phyloP scores from a whole-genome alignment of 2,329 filamentous ascomycete species.

The Stagonosporopsis cucurbitacearum region DNA sequence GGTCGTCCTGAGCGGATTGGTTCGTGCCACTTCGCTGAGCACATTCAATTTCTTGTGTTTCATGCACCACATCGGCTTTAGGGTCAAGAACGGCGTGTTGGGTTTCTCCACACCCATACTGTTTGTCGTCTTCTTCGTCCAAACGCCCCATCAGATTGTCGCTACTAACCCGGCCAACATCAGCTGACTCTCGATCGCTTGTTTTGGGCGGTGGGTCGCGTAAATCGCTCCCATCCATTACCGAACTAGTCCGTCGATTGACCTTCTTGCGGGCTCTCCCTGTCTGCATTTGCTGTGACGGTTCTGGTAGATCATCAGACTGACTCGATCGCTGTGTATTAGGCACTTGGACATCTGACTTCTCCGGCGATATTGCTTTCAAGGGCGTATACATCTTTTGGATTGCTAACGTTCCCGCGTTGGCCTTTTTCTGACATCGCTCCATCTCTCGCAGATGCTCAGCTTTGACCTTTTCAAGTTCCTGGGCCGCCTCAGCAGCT shows the following conservation, averaged over 20 bases:
- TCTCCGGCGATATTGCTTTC: too few relatives aligned
- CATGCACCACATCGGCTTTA: conserved; percentile 12
- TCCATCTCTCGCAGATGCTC: not conserved
- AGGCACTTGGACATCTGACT: not conserved
- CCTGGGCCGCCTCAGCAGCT: not conserved
- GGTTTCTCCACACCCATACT: not conserved
- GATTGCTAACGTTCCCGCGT: not conserved
- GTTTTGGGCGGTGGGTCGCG: not conserved
- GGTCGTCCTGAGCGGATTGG: not conserved
- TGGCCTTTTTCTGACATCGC: not conserved
- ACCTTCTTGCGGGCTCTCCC: conserved; percentile 29
- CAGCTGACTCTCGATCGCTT: not conserved
- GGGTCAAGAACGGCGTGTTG: conserved; percentile 10
- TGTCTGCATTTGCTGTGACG: not conserved
- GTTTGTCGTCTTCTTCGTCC: conserved; percentile 15
- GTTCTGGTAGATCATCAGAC: not conserved
- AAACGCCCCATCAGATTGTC: not conserved
- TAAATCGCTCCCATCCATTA: conserved; percentile 3
- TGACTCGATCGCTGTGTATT: conserved; percentile 1
- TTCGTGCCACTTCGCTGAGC: not conserved
- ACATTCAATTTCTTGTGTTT: conserved; percentile 20
- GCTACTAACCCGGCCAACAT: not conserved
- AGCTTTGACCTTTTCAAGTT: not conserved
- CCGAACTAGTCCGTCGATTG: conserved; percentile 24
- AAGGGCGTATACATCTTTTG: not conserved